phyloP scores from a whole-genome alignment of 2,329 filamentous ascomycete genomes.

The Gnomoniopsis sp. region DNA sequence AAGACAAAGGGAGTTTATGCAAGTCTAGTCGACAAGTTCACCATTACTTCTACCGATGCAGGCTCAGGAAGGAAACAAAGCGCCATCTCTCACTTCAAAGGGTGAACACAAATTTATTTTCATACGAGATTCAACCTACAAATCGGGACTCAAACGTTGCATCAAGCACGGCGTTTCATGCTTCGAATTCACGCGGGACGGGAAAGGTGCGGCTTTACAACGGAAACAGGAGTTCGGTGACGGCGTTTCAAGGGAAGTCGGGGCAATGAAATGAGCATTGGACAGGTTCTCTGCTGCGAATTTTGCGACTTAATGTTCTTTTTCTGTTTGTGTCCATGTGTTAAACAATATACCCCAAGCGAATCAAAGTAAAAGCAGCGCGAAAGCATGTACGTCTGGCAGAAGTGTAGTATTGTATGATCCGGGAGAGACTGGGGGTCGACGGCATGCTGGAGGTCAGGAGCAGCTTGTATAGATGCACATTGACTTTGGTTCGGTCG shows the following conservation, averaged over 20 bases:
- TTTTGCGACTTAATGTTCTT: background rate
- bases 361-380: background rate
- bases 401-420: background rate
- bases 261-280: constrained; percentile 1
- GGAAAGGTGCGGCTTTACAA: background rate
- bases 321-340: background rate
- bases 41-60: background rate
- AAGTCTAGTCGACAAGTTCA: background rate
- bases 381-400: background rate
- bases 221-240: background rate
- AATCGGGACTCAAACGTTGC: background rate
- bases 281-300: background rate
- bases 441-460: no score
- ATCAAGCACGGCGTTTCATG: constrained; percentile 18
- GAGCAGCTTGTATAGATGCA: no score
- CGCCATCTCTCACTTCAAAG: background rate
- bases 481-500: no score
- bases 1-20: background rate
- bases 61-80: background rate
- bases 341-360: background rate
- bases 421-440: background rate
- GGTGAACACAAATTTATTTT: background rate
- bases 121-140: background rate
- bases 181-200: background rate
- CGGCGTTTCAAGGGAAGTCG: background rate